Evolutionary conservation across 441 rosid species (phyloP), one percentile per base, ranked within the genome.

Genomic region (Adansonia madagascariensis): DNA sequence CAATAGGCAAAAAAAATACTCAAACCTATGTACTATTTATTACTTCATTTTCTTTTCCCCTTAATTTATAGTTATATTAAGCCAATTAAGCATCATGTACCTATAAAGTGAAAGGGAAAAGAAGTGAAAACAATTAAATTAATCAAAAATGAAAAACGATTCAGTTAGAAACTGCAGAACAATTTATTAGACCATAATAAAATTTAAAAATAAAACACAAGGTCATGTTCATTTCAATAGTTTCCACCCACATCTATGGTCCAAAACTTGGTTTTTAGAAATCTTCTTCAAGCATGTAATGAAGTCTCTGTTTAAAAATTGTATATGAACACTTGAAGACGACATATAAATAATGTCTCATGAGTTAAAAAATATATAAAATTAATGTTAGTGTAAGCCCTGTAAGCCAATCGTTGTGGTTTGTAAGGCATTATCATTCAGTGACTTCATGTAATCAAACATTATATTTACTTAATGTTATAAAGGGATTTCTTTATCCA

Each of bases 71-170:
- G 83, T 92, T 96, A 87, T 88, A 96, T 76, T 0, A 27, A 27
- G 99, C 97, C 78, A 91, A 79, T 86, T 94, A 98, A 81, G 99
- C 99, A 87, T 95, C 97, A 63, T 95, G 85, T 46, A 94, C 89
- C 99, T 96, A 86, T 69, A 68, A 49, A 64, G 65, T 31, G 77
- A 24, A 59, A 71, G 11, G 41, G 53, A 62, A 49, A 57, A 31
- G 44, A 46, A 11, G 17, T 4, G 18, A 12, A 27, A 24, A 44
- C 12, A 57, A 18, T 17, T 17, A 11, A 17, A 24, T 56, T 8
- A 7, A 27, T 27, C 2, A 27, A 27, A 27, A 27, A 27, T 1
- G 2, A 3, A 1, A 27, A 27, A 27, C 1, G 1, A 3, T 55
- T 55, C 59, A 56, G 35, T 9, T 22, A 20, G 15, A 59, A 59